phyloP scores from a whole-genome alignment of 768 basidiomycete species.

The Termitomyces heimii region DNA sequence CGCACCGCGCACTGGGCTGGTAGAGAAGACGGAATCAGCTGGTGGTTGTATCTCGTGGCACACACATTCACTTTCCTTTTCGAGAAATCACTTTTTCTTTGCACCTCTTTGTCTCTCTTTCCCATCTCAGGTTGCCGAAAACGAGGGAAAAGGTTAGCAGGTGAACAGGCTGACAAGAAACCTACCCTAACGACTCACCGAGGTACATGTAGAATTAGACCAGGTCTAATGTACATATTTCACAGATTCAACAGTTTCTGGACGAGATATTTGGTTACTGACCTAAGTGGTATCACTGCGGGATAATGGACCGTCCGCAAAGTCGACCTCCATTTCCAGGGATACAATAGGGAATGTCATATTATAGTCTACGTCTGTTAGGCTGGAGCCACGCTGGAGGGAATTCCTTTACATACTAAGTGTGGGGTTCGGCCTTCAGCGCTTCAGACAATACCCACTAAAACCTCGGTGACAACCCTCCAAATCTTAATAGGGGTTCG shows the following conservation, averaged over 20 bases:
- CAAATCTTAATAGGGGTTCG: no score
- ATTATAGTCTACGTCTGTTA: no score
- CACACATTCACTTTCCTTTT: conserved; percentile 13
- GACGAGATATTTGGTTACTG: neutral
- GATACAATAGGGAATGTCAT: no score
- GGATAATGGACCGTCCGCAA: no score
- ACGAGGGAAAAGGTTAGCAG: neutral
- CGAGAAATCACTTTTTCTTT: conserved; percentile 6
- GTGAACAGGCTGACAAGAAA: neutral
- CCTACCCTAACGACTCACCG: neutral
- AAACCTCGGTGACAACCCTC: no score
- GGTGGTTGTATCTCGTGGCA: conserved; percentile 12
- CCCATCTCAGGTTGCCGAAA: neutral
- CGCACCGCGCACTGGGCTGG: conserved; percentile 44
- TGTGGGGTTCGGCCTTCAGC: no score
- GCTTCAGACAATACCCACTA: no score
- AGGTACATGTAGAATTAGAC: neutral
- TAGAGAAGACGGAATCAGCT: conserved; percentile 10
- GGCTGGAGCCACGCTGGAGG: no score
- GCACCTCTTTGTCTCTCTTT: conserved; percentile 4
- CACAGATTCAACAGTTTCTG: neutral
- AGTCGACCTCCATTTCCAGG: no score
- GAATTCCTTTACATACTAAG: no score
- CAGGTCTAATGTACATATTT: neutral
- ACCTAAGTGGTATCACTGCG: no score